Percentiles rank a stretch among this genome's conserved stretches.
Conservation (phyloP, 2,329 filamentous ascomycete genomes). For the Arthrobotrys sphaeroides region DNA sequence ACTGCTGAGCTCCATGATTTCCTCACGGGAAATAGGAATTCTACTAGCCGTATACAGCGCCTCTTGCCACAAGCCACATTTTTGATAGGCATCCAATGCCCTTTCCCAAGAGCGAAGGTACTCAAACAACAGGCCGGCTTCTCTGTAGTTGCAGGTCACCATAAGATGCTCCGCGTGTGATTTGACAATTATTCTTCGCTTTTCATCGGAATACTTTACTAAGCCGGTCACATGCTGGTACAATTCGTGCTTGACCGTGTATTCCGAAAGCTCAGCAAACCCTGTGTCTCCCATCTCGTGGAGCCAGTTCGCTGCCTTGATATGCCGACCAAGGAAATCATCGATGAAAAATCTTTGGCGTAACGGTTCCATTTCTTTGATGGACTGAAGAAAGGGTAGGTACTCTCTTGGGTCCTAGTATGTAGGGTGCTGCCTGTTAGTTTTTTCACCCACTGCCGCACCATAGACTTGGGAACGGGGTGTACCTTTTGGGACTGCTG, state of each 20-base stretch:
- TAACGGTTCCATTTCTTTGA: slow-evolving; percentile 77
- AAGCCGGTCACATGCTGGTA: slow-evolving; percentile 80
- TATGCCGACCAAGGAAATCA: slow-evolving; percentile 78
- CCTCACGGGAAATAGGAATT: slow-evolving; percentile 69
- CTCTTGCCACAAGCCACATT: slow-evolving; percentile 89
- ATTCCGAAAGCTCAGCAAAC: slow-evolving; percentile 80
- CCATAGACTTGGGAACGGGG: neutral
- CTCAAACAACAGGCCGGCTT: slow-evolving; percentile 91
- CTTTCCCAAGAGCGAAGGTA: slow-evolving; percentile 77
- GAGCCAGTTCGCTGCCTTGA: slow-evolving; percentile 81
- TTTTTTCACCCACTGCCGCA: neutral
- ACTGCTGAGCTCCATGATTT: slow-evolving; percentile 74
- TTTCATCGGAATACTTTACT: slow-evolving; percentile 80
- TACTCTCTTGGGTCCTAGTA: slow-evolving; percentile 85
- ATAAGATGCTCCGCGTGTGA: slow-evolving; percentile 83
- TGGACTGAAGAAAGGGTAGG: slow-evolving; percentile 87
- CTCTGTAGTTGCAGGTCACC: slow-evolving; percentile 77
- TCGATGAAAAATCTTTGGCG: slow-evolving; percentile 86
- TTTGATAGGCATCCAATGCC: slow-evolving; percentile 83
- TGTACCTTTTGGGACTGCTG: slow-evolving; percentile 88
- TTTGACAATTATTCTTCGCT: slow-evolving; percentile 68
- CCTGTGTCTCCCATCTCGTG: slow-evolving; percentile 70
- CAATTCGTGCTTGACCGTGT: slow-evolving; percentile 80
- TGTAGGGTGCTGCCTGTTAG: neutral
- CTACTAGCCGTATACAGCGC: slow-evolving; percentile 81